Conservation (phyloP, 2,329 filamentous ascomycete genomes). For the Xylaria sp. region DNA sequence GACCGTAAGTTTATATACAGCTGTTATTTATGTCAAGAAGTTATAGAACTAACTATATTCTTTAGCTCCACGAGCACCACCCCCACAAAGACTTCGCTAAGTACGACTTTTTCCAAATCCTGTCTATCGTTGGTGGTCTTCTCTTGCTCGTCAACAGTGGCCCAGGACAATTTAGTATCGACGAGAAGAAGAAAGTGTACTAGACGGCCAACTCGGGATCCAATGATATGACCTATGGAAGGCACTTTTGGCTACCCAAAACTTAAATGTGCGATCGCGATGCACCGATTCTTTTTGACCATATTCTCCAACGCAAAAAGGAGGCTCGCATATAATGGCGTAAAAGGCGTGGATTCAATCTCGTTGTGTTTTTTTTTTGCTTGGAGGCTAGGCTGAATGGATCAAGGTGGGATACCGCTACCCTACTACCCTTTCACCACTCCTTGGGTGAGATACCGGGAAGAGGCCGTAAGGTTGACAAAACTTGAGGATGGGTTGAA, state of each 20-base stretch:
- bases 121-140: constrained; percentile 96
- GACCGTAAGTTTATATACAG: constrained; percentile 72
- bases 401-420: constrained; percentile 15
- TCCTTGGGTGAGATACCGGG: constrained; percentile 7
- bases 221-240: constrained; percentile 8
- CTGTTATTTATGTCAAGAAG: not conserved
- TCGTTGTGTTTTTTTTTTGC: constrained; percentile 12
- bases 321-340: constrained; percentile 30
- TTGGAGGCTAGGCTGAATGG: constrained; percentile 21
- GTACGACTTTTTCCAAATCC: constrained; percentile 99
- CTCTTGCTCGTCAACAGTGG: constrained; percentile 98
- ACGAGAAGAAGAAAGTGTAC: constrained; percentile 99
- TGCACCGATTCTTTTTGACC: constrained; percentile 18
- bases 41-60: constrained; percentile 37
- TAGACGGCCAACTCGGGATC: constrained; percentile 49
- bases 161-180: constrained; percentile 94
- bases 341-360: constrained; percentile 28
- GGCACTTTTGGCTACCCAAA: constrained; percentile 24
- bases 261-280: constrained; percentile 4
- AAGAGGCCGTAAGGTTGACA: constrained; percentile 2
- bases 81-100: constrained; percentile 99
- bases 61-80: constrained; percentile 91
- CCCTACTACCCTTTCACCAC: constrained; percentile 8
- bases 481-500: constrained; percentile 13
- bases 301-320: constrained; percentile 20